Percentiles rank a stretch among this genome's conserved stretches.
phyloP scores from a whole-genome alignment of 2,329 filamentous ascomycete genomes.

The Diaporthe citriasiana region DNA sequence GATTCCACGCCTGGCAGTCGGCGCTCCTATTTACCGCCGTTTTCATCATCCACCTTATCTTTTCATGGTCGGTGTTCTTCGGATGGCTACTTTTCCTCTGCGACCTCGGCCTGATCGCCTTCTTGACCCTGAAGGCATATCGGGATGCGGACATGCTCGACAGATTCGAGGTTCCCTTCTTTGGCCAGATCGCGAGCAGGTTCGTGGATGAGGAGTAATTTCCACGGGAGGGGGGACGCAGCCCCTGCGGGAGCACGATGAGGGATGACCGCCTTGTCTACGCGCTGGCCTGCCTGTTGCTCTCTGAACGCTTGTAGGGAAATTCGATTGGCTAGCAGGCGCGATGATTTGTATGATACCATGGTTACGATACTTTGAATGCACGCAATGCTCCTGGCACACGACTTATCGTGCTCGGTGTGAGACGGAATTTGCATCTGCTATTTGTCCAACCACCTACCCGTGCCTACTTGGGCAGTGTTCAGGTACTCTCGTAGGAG shows the following conservation, averaged over 20 bases:
- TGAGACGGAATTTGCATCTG: not conserved
- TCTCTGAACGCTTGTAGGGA: not conserved
- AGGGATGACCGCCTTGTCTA: not conserved
- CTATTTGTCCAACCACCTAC: too few species aligned
- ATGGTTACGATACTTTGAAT: conserved; percentile 21
- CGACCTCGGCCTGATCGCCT: conserved; percentile 83
- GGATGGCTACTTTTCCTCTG: conserved; percentile 86
- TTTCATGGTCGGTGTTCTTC: conserved; percentile 86
- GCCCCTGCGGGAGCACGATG: not conserved
- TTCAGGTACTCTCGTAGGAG: too few species aligned
- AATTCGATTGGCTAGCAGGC: not conserved
- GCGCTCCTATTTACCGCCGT: conserved; percentile 83
- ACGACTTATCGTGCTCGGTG: not conserved
- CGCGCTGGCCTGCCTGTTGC: not conserved
- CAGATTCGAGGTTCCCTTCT: conserved; percentile 88
- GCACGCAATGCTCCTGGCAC: not conserved
- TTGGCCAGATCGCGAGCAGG: conserved; percentile 86
- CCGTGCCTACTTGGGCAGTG: too few species aligned
- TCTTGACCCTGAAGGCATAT: conserved; percentile 84
- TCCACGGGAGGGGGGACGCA: not conserved
- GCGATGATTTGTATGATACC: conserved; percentile 34
- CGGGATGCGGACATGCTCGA: conserved; percentile 80
- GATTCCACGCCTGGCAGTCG: conserved; percentile 97
- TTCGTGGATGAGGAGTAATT: conserved; percentile 86
- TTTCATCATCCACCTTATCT: conserved; percentile 85